Percentiles rank a stretch among this genome's conserved stretches.
Evolutionary conservation across 495 filamentous ascomycete species (phyloP).

Genomic region (Astrothelium subdiscretum): DNA sequence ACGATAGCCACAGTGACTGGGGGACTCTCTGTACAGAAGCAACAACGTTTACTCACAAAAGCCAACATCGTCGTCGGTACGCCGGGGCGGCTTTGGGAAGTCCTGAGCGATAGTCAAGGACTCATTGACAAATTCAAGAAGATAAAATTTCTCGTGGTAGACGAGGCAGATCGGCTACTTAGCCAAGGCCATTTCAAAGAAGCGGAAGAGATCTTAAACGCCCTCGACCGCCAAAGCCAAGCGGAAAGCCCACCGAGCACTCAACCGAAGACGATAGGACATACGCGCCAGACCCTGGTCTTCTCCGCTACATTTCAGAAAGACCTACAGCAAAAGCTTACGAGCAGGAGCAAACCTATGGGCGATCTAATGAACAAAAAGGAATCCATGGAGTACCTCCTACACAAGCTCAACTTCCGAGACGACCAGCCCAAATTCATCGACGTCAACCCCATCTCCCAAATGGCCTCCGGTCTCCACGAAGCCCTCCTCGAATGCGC

Average conservation of each 20-base stretch:
- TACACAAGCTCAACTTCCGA: conserved; percentile 80
- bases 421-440: conserved; percentile 74
- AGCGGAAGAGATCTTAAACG: conserved; percentile 67
- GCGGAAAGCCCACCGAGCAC: conserved; percentile 11
- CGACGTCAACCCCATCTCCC: conserved; percentile 74
- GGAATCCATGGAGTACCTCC: conserved; percentile 83
- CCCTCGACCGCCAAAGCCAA: conserved; percentile 50
- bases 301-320: conserved; percentile 96
- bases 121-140: conserved; percentile 50
- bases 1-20: conserved; percentile 78
- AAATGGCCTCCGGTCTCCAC: conserved; percentile 75
- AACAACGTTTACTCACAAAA: conserved; percentile 60
- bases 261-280: not conserved
- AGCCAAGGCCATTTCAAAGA: conserved; percentile 95
- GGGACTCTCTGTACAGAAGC: conserved; percentile 84
- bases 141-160: conserved; percentile 76
- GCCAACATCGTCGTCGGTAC: conserved; percentile 89
- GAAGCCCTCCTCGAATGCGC: conserved; percentile 88
- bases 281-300: conserved; percentile 71
- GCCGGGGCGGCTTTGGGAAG: conserved; percentile 88
- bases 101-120: conserved; percentile 57
- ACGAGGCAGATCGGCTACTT: conserved; percentile 87
- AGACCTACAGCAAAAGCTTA: conserved; percentile 76
- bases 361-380: conserved; percentile 54
- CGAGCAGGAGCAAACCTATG: conserved; percentile 51